phyloP scores from a whole-genome alignment of 768 basidiomycete genomes.

The Hypsizygus marmoreus region DNA sequence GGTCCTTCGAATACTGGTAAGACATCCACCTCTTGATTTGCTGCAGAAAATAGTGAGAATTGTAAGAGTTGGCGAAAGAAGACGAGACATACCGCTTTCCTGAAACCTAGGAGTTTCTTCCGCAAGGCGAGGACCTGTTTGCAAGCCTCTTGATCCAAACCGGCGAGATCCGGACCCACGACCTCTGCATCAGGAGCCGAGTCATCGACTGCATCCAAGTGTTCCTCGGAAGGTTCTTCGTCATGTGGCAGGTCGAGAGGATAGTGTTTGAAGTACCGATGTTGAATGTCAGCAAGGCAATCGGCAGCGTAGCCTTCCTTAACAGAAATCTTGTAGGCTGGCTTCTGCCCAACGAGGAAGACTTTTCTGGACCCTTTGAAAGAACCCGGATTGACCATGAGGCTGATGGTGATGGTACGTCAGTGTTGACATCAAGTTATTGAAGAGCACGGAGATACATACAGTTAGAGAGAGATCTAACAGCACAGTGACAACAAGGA shows the following conservation, averaged over 20 bases:
- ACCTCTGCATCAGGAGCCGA: background rate
- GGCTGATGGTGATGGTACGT: no score
- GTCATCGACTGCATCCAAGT: constrained; percentile 4
- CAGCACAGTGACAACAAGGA: no score
- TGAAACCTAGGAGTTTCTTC: background rate
- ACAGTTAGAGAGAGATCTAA: no score
- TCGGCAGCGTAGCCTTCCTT: background rate
- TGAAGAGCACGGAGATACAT: no score
- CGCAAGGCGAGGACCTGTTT: background rate
- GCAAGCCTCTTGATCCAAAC: constrained; percentile 5
- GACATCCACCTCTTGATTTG: constrained; percentile 20
- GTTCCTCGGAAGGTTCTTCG: constrained; percentile 9
- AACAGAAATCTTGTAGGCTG: constrained; percentile 6
- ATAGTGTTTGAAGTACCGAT: constrained; percentile 13
- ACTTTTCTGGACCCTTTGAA: no score
- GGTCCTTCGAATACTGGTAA: constrained; percentile 17
- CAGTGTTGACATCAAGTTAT: no score
- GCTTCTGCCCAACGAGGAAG: background rate
- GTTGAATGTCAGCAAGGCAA: constrained; percentile 4
- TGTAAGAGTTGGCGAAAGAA: no score
- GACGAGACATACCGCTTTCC: constrained; percentile 4
- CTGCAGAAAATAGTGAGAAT: constrained; percentile 5
- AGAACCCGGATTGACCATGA: no score
- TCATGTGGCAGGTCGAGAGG: constrained; percentile 7
- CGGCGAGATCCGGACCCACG: background rate